Conservation (phyloP, 139 green algal species). For the Micractinium conductrix region DNA sequence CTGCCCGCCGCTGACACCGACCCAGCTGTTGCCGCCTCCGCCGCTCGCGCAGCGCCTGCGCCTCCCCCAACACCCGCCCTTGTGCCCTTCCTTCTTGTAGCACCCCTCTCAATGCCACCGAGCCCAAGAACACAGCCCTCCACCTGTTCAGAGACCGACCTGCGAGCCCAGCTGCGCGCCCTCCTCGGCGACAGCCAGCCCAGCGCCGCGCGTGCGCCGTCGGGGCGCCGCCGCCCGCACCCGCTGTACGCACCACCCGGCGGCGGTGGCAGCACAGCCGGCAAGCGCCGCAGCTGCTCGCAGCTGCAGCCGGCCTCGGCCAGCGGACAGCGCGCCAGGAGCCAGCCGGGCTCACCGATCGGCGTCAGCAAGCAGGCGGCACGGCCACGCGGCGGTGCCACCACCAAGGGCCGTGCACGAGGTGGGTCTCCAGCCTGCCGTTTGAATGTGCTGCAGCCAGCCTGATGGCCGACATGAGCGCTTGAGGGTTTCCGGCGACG, state of each 20-base stretch:
- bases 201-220: background rate
- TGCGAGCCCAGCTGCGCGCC: background rate
- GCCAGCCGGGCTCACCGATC: background rate
- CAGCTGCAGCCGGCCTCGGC: background rate
- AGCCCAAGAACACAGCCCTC: too few species aligned
- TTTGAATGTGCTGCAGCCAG: too few species aligned
- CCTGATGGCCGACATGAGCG: too few species aligned
- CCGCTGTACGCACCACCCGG: background rate
- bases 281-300: background rate
- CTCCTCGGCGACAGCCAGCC: background rate
- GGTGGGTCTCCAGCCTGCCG: too few species aligned
- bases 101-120: too few species aligned
- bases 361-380: constrained; percentile 11
- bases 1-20: too few species aligned
- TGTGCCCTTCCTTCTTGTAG: too few species aligned
- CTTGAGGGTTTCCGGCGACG: too few species aligned
- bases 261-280: background rate
- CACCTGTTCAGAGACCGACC: too few species aligned
- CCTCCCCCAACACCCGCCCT: too few species aligned
- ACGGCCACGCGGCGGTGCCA: background rate
- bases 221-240: constrained; percentile 7
- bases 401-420: background rate
- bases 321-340: background rate
- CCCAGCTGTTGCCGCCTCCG: too few species aligned
- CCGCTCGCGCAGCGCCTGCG: too few species aligned